Conservation (phyloP, 495 filamentous ascomycete species). For the Tuber brumale region DNA sequence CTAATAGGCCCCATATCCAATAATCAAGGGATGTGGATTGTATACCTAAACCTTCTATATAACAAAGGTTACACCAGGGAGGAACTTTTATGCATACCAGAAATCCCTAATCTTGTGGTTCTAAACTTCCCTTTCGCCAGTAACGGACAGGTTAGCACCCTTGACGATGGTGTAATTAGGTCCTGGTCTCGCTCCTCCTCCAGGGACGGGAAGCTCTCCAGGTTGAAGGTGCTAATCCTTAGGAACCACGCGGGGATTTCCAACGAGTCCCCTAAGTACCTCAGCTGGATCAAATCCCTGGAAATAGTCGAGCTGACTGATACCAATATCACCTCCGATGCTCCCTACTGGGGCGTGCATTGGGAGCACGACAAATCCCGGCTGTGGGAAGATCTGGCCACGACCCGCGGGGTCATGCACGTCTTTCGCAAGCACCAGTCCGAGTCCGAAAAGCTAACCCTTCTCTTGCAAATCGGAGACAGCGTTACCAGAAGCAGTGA, state of each 20-base stretch:
- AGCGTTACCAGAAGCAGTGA: not conserved
- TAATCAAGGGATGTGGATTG: constrained; percentile 24
- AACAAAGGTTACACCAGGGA: constrained; percentile 30
- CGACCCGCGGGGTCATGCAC: not conserved
- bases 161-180: constrained; percentile 31
- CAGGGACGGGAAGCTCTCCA: constrained; percentile 25
- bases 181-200: constrained; percentile 29
- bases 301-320: constrained; percentile 51
- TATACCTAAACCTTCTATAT: constrained; percentile 29
- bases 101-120: constrained; percentile 20
- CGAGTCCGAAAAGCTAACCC: constrained; percentile 4
- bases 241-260: constrained; percentile 29
- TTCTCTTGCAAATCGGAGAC: constrained; percentile 22
- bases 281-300: constrained; percentile 51
- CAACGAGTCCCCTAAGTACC: constrained; percentile 20
- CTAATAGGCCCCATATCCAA: constrained; percentile 24
- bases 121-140: constrained; percentile 24
- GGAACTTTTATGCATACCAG: constrained; percentile 28
- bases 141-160: constrained; percentile 18
- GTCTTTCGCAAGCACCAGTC: not conserved
- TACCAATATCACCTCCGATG: constrained; percentile 48
- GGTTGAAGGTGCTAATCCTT: constrained; percentile 22
- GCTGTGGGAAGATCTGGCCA: constrained; percentile 1
- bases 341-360: constrained; percentile 44
- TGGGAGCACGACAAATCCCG: constrained; percentile 23